These are phyloP conservation scores for Globisporangium mamillatum DNA, from an alignment of 352 stramenopile species.

Conservation along the genomic window DNA sequence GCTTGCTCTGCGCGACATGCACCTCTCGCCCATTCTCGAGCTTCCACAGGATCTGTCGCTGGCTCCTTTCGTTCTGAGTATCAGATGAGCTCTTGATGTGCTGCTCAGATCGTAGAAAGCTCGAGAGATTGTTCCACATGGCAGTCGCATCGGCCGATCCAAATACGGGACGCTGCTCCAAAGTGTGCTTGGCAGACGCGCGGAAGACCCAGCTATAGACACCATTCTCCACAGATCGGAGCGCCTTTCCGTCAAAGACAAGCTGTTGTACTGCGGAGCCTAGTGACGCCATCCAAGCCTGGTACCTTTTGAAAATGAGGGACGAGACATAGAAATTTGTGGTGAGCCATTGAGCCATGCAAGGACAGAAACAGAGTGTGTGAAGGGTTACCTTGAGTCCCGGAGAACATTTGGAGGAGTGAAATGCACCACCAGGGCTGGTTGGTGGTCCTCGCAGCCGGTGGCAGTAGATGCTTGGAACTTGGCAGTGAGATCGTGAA, in stretches of 20 bases:
- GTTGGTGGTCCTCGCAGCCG: constrained; percentile 31
- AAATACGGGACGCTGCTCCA: constrained; percentile 9
- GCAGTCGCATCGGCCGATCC: constrained; percentile 7
- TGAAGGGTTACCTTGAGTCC: constrained; percentile 22
- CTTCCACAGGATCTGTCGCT: constrained; percentile 32
- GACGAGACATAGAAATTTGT: too few relatives aligned
- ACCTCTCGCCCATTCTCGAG: constrained; percentile 12
- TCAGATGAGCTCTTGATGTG: constrained; percentile 2
- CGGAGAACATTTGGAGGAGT: constrained; percentile 28
- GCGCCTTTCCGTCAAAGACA: constrained; percentile 36
- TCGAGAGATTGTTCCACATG: constrained; percentile 9
- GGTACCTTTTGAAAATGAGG: constrained; percentile 19
- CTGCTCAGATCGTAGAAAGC: neutral
- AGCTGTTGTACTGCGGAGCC: constrained; percentile 34
- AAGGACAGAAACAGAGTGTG: too few relatives aligned
- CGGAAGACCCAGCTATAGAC: constrained; percentile 57
- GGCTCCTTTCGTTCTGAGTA: constrained; percentile 17
- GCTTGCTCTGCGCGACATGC: constrained; percentile 55
- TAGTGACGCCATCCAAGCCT: constrained; percentile 26
- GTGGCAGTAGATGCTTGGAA: constrained; percentile 19
- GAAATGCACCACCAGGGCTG: constrained; percentile 57
- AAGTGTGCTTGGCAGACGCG: constrained; percentile 34
- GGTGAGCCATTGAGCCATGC: too few relatives aligned
- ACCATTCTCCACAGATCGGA: constrained; percentile 30
- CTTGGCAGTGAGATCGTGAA: constrained; percentile 24